These are phyloP conservation scores for Beauveria sp. DNA, from an alignment of 2,329 filamentous ascomycete species.

Conservation along the genomic window DNA sequence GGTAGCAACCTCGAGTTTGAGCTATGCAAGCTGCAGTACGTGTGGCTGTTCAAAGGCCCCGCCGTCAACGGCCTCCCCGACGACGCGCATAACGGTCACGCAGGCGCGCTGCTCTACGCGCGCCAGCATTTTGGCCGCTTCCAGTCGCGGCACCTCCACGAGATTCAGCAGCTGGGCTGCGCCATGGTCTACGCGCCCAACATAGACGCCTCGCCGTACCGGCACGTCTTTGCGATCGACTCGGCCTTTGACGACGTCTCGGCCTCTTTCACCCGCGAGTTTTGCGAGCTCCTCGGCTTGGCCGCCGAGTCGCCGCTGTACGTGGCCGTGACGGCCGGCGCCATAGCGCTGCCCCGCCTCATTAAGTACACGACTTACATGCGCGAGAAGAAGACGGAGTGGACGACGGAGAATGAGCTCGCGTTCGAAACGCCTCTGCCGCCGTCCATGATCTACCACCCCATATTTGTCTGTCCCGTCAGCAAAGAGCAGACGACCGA, in stretches of 20 bases:
- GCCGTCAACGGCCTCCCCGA: conserved; percentile 47
- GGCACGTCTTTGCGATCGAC: conserved; percentile 65
- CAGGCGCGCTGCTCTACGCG: conserved; percentile 69
- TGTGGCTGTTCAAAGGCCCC: conserved; percentile 73
- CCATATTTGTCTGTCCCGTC: conserved; percentile 96
- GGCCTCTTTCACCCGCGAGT: conserved; percentile 84
- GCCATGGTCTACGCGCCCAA: conserved; percentile 76
- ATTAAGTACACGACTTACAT: conserved; percentile 85
- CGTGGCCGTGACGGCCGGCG: conserved; percentile 83
- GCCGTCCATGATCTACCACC: conserved; percentile 67
- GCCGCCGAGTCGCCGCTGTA: conserved; percentile 90
- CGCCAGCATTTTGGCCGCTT: conserved; percentile 65
- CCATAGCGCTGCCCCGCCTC: conserved; percentile 81
- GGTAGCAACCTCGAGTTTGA: conserved; percentile 96
- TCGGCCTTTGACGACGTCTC: conserved; percentile 77
- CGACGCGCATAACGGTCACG: conserved; percentile 45
- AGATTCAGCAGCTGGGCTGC: conserved; percentile 74
- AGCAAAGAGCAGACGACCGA: conserved; percentile 95
- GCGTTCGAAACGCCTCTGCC: conserved; percentile 65
- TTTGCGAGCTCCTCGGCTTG: conserved; percentile 83
- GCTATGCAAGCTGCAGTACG: conserved; percentile 79
- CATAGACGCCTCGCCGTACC: conserved; percentile 69
- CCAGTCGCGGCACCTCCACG: conserved; percentile 62
- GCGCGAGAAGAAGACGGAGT: conserved; percentile 81
- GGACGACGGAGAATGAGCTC: conserved; percentile 86